Conservation (phyloP, 2,329 filamentous ascomycete genomes). For the Beauveria pseudobassiana region DNA sequence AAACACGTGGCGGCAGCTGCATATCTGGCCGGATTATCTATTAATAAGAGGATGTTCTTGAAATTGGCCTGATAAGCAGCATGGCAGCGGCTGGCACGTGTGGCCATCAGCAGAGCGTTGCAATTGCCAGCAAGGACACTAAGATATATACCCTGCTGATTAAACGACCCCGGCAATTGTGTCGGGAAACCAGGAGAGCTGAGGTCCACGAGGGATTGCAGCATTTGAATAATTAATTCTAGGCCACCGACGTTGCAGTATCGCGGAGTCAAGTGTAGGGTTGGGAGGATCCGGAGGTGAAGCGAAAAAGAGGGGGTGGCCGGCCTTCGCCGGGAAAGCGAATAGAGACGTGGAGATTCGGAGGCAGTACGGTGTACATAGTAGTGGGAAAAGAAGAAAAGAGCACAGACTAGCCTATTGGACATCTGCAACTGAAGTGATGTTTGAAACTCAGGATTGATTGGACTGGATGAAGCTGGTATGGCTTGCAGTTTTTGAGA, state of each 20-base stretch:
- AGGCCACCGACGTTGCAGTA: not conserved
- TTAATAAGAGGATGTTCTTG: not conserved
- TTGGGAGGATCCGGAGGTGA: not conserved
- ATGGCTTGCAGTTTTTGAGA: not conserved
- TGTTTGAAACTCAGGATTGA: not conserved
- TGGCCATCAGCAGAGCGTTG: not conserved
- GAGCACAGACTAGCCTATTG: not conserved
- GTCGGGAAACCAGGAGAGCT: not conserved
- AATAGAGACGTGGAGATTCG: not conserved
- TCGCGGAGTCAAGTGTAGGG: not conserved
- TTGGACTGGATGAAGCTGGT: not conserved
- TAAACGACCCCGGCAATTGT: not conserved
- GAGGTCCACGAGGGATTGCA: not conserved
- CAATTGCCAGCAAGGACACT: not conserved
- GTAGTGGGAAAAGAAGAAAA: not conserved
- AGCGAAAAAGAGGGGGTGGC: not conserved
- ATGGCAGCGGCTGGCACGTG: not conserved
- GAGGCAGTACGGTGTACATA: not conserved
- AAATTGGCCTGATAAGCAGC: not conserved
- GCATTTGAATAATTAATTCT: not conserved
- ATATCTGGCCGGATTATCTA: not conserved
- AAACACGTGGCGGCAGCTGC: not conserved
- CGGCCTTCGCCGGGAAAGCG: not conserved
- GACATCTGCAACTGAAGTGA: not conserved
- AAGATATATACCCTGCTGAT: not conserved